Conservation (phyloP, 1,284 basidiomycete species). For the Puccinia brachypodii region DNA sequence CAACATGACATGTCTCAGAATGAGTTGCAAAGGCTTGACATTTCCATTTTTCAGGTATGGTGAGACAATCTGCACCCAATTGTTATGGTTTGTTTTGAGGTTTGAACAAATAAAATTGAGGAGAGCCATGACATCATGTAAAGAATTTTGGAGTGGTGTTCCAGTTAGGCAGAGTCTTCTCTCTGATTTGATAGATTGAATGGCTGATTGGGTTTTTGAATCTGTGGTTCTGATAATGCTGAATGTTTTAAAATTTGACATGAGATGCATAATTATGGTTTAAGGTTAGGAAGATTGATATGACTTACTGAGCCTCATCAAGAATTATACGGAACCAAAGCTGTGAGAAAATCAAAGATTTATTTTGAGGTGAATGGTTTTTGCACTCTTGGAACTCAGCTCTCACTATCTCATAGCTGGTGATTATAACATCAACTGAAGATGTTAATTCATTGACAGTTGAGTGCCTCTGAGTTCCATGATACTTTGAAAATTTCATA, state of each 20-base stretch:
- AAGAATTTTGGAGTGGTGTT: constrained; percentile 97
- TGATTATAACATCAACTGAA: too few species aligned
- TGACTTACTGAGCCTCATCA: constrained; percentile 3
- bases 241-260: not conserved
- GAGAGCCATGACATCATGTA: constrained; percentile 94
- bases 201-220: constrained; percentile 90
- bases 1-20: constrained; percentile 4
- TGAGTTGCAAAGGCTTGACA: not conserved
- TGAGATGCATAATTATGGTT: not conserved
- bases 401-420: too few species aligned
- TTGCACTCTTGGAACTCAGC: too few species aligned
- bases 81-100: constrained; percentile 55
- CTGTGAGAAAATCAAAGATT: not conserved
- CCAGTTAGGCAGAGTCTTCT: constrained; percentile 91
- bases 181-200: constrained; percentile 88
- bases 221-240: constrained; percentile 82
- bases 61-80: not conserved
- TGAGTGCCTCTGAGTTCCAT: too few species aligned
- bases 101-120: constrained; percentile 91
- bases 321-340: not conserved
- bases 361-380: too few species aligned
- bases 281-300: not conserved
- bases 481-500: too few species aligned
- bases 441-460: too few species aligned
- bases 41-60: not conserved